Evolutionary conservation across 352 stramenopile genomes (phyloP).

Genomic region (Globisporangium recalcitrans): DNA sequence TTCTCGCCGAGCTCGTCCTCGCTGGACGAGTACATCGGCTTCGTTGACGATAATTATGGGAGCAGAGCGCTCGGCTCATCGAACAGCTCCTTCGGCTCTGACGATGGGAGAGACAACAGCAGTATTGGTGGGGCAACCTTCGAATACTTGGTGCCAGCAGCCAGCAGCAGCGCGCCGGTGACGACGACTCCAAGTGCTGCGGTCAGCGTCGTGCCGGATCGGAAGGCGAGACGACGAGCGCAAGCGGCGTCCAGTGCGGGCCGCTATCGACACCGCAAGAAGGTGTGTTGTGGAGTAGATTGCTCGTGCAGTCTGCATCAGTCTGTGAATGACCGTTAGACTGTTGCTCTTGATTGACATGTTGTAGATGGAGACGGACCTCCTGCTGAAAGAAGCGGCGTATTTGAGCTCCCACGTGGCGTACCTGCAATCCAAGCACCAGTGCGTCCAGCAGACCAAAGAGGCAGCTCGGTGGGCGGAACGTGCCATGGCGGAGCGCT

Average conservation of each 20-base stretch:
- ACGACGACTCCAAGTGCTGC: neutral
- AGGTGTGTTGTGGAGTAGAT: neutral
- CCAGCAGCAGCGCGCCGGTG: neutral
- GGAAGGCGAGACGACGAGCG: neutral
- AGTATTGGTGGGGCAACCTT: neutral
- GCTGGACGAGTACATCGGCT: neutral
- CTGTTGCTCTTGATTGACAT: neutral
- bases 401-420: neutral
- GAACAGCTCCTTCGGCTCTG: neutral
- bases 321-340: too few species aligned
- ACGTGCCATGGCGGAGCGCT: neutral
- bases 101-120: neutral
- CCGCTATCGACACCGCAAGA: constrained; percentile 5
- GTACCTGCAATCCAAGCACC: neutral
- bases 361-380: neutral
- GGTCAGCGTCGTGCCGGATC: neutral
- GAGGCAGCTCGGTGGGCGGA: neutral
- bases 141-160: neutral
- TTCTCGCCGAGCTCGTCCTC: neutral
- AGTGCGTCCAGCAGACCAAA: neutral
- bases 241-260: constrained; percentile 5
- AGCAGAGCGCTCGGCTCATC: neutral
- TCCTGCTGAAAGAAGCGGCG: neutral
- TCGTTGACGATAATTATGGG: neutral
- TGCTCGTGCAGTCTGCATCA: too few species aligned